Base-by-base conservation (phyloP, 192 early-diverging fungal genomes). In the Coemansia sp. region DNA sequence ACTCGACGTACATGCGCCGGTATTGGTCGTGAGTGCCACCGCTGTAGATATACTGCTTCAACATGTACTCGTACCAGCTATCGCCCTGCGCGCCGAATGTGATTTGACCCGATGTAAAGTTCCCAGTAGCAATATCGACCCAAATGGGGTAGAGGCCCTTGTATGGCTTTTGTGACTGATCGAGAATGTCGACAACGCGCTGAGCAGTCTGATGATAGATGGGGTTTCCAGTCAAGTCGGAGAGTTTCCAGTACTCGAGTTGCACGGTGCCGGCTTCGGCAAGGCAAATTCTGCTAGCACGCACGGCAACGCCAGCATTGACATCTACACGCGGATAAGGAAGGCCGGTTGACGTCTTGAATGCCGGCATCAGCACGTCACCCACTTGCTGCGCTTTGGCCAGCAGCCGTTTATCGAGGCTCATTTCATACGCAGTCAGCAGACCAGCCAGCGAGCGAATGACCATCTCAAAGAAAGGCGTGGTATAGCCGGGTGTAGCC, bases 381-480 rank as follows among this genome's bases (percentile, higher is more conserved):
- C 85, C 92, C 16, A 95, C 70, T 33, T 93, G 83, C 13, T 84
- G 73, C 0, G 91, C 89, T 76, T 93, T 92, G 13, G 83, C 64
- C 43, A 96, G 69, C 68, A 92, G 83, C 23, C 87, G 61, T 13
- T 59, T 58, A 43, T 96, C 93, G 38, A 81, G 73, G 28, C 91
- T 90, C 59, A 96, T 75, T 62, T 96, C 93, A 61, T 95, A 94
- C 6, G 94, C 91, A 16, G 87, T 85, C 35, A 96, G 75, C 59
- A 96, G 70, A 10, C 94, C 94, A 28, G 90, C 94, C 3, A 93
- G 75, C 58, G 88, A 84, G 1, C 94, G 87, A 34, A 96, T 96
- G 56, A 89, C 74, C 26, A 90, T 92, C 71, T 96, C 94, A 76
- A 96, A 96, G 61, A 93, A 85, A 34, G 85, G 87, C 35, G 91